A percentile compares a stretch with the other conserved stretches of the same genome.
These are phyloP conservation scores for Nannizziopsis arthrosporioides DNA, from an alignment of 2,329 filamentous ascomycete genomes.

Conservation along the genomic window DNA sequence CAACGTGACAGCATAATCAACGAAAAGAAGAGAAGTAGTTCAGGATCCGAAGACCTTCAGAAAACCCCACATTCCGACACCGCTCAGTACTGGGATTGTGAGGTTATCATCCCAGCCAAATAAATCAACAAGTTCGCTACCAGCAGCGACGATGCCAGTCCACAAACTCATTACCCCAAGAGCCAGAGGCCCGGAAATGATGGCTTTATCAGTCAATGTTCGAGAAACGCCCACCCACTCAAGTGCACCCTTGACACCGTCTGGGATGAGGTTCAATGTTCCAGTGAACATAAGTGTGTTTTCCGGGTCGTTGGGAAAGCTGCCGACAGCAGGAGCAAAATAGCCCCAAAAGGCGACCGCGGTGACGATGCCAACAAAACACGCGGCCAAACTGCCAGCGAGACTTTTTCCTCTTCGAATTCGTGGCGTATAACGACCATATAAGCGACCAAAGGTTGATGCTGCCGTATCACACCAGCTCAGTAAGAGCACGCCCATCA, in stretches of 20 bases:
- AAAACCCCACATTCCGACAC: conserved; percentile 80
- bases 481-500: conserved; percentile 77
- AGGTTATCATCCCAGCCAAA: conserved; percentile 96
- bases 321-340: conserved; percentile 57
- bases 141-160: conserved; percentile 78
- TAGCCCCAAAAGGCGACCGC: conserved; percentile 82
- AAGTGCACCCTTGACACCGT: conserved; percentile 45
- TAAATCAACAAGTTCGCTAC: conserved; percentile 80
- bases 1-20: not conserved
- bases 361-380: conserved; percentile 67
- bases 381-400: conserved; percentile 76
- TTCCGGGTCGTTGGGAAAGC: conserved; percentile 56
- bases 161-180: conserved; percentile 71
- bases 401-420: conserved; percentile 82
- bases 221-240: conserved; percentile 37
- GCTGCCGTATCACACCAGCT: conserved; percentile 98
- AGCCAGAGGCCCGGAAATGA: conserved; percentile 58
- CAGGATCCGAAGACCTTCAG: conserved; percentile 62
- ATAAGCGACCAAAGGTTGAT: conserved; percentile 82
- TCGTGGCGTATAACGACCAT: conserved; percentile 76
- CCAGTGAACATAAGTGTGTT: conserved; percentile 74
- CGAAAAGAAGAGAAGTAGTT: not conserved
- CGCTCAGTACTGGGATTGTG: conserved; percentile 86
- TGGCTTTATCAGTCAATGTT: conserved; percentile 42
- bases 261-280: conserved; percentile 55